Percentiles rank a stretch among this genome's conserved stretches.
Conservation (phyloP, 1,139 yeast genomes). For the Hemisphaericaspora subhashii region DNA sequence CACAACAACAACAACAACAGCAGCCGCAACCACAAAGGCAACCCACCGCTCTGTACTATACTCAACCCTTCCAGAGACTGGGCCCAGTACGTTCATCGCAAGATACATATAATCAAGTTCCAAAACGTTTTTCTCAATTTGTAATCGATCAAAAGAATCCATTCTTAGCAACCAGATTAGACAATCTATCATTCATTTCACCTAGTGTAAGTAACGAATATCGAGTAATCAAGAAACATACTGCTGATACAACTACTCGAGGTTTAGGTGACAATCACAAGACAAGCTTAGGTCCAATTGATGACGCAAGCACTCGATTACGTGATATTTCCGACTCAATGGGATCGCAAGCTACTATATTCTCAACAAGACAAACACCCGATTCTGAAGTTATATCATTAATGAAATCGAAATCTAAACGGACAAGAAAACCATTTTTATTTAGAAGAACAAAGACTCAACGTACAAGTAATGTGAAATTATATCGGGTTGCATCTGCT, state of each 20-base stretch:
- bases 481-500: constrained; percentile 15
- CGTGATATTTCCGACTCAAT: constrained; percentile 37
- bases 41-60: not conserved
- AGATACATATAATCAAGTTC: constrained; percentile 33
- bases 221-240: not conserved
- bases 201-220: constrained; percentile 26
- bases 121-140: constrained; percentile 43
- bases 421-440: not conserved
- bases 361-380: constrained; percentile 34
- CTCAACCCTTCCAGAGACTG: not conserved
- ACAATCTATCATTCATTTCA: constrained; percentile 27
- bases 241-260: not conserved
- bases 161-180: constrained; percentile 23
- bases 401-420: constrained; percentile 3
- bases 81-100: not conserved
- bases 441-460: constrained; percentile 11
- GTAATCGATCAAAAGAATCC: constrained; percentile 40
- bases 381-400: constrained; percentile 8
- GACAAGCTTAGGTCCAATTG: constrained; percentile 3
- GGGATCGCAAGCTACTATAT: constrained; percentile 49
- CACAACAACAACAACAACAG: too few relatives aligned
- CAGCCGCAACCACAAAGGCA: too few relatives aligned
- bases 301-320: constrained; percentile 6
- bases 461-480: constrained; percentile 13
- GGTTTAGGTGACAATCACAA: not conserved